These are phyloP conservation scores for Penicillium crustosum DNA, from an alignment of 2,329 filamentous ascomycete genomes.

Conservation along the genomic window DNA sequence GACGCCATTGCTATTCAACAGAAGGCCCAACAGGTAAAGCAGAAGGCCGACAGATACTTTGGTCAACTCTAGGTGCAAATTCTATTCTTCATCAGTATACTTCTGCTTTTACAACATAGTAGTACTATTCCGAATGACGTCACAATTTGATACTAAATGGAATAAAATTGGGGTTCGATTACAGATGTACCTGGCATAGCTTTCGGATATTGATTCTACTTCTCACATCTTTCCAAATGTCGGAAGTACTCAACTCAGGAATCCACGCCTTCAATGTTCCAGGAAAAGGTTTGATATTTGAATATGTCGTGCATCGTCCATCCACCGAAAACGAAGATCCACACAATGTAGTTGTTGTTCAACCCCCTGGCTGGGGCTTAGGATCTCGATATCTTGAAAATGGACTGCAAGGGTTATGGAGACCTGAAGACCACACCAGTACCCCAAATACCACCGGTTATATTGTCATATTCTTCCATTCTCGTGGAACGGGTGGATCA, in stretches of 20 bases:
- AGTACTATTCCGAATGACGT: constrained; percentile 1
- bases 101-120: not conserved
- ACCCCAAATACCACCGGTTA: not conserved
- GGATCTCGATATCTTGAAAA: constrained; percentile 1
- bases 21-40: constrained; percentile 24
- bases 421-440: not conserved
- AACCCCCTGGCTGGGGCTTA: constrained; percentile 1
- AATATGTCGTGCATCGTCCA: constrained; percentile 1
- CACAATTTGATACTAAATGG: not conserved
- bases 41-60: constrained; percentile 24
- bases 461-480: not conserved
- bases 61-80: constrained; percentile 2
- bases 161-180: not conserved
- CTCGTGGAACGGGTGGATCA: not conserved
- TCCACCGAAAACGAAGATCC: not conserved
- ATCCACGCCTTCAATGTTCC: not conserved
- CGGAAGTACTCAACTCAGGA: not conserved
- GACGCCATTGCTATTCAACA: constrained; percentile 23
- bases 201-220: not conserved
- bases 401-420: not conserved
- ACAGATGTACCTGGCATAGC: not conserved
- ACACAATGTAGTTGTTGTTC: not conserved
- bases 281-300: not conserved
- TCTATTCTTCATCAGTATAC: not conserved
- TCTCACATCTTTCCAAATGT: not conserved